Base-by-base conservation (phyloP, 768 basidiomycete species). In the Amanita polypyramis region DNA sequence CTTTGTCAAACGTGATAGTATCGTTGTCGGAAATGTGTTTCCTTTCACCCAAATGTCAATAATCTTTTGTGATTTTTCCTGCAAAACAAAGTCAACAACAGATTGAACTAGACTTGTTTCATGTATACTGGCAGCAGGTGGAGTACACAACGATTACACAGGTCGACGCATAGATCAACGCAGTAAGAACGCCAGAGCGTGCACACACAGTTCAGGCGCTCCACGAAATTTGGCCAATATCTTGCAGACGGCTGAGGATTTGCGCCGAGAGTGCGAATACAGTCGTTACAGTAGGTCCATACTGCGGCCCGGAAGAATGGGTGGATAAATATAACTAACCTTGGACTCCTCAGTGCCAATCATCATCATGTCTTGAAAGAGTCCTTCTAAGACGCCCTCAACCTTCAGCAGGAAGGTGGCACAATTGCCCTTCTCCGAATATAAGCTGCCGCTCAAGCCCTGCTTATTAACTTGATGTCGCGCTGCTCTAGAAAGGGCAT, bases 51-150 rank as follows among this genome's bases (percentile, higher is more conserved):
- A 99, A 59, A 99, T 97, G 69, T 97, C 96, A 66, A 95, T 79
- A 60, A 99, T 82, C 67, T 98, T 98, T 74, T 85, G 85, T 39
- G 88, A 77, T 70, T 99, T 99, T 73, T 96, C 95, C 94, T 97
- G 73, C 66, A 62, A 66, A 57, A 29, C 14, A 7, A 32, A 11
- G 35, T 59, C 59, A 58, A 54, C 60, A 64, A 27, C 25, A 27
- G 35, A 56, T 42, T 14, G 11, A 53, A 72, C 78, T 65, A 77
- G 72, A 67, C 65, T 54, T 58, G 59, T 47, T 27, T 39, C 5
- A 19, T 32, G 9, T 32, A 15, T 27, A 35, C 25, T 39, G 25
- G 11, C 15, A 11, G 23, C n/a, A 33, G 34, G 25, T 14, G 19
- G 14, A 25, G 45, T 37, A 19, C 17, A 29, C 15, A 30, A 15